Evolutionary conservation across 1,284 basidiomycete genomes (phyloP), one percentile per base, ranked within the genome.

Genomic region (Sparassis latifolia): DNA sequence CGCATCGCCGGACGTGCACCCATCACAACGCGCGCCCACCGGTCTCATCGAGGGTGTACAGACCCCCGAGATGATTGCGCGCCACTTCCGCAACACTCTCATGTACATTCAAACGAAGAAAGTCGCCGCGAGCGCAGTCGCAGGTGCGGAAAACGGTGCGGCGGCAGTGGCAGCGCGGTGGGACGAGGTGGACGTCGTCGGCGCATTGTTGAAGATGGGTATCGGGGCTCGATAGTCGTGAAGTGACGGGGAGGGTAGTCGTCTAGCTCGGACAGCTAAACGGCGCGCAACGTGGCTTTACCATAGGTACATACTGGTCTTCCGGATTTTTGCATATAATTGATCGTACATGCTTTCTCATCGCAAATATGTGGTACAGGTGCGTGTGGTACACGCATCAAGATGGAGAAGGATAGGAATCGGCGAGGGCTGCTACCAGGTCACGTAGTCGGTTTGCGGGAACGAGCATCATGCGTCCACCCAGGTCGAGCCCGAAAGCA

Each of bases 1-100:
- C 58, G 80, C 86, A 42, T 86, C 85, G 1, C 84, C 77, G 2
- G 92, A 96, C 62, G 82, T 93, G 3, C 89, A 94, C 64, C 87
- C 90, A 0, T 84, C 89, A 0, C 84, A 89, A 54, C 80, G 87
- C 45, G 84, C 80, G 40, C 88, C 81, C 44, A 86, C 81, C 32
- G 92, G 92, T 10, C 77, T 95, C 27, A 80, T 97, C 52, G 94
- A 97, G 62, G 91, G 91, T 6, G 86, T 92, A 0, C 86, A 92
- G 58, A 88, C 89, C 3, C 90, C 92, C 5, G 94, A 97, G 44
- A 91, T 92, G 81, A 95, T 97, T 57, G 76, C 80, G 1, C 76
- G 90, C 52, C 96, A 99, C 71, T 98, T 98, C 77, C 78, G 84
- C 50, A 95, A 94, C 68, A 93, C 93, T 20, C 70, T 98, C 47